Evolutionary conservation across 2,329 filamentous ascomycete genomes (phyloP), one percentile per base, ranked within the genome.

Genomic region (Kalaharituber pfeilii): DNA sequence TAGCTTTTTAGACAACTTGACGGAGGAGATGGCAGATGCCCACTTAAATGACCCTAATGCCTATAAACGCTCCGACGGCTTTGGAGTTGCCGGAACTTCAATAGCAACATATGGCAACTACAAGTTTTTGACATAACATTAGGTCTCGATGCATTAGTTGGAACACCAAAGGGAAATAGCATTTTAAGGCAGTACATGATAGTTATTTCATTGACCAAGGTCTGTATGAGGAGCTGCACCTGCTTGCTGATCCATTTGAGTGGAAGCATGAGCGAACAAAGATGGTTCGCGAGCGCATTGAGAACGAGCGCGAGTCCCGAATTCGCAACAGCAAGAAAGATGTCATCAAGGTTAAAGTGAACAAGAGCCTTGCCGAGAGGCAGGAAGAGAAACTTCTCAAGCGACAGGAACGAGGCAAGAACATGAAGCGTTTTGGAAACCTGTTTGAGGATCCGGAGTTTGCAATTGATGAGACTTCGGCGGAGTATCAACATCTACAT

Each of bases 91-190:
- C 3, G 53, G 53, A 15, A 49, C 42, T 11, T 51, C 51, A 9
- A n/a, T n/a, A n/a, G n/a, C n/a, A n/a, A 79, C 82, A 66, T 98
- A 98, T 72, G 91, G 98, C 70, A 96, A 98, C 70, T 96, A 89
- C 78, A 98, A 96, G 70, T 98, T 98, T 77, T 74, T 98, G 66
- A 94, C 89, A 1, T 69, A 86, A 79, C 82, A 30, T 77, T 98
- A 61, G 93, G 86, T 66, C 69, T 98, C 65, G 82, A 85, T 52
- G 89, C 96, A 66, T 74, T 98, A 49, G 77, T 98, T 55, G 57
- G 36, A 26, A 28, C 50, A 8, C 44, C 25, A 22, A 50, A 53
- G 27, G 88, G 86, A 63, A 94, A 87, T 26, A 91, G 85, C 65
- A 72, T 96, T 20, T 73, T 98, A 39, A 78, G 89, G 45, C 91